Base-by-base conservation (phyloP, 2,329 filamentous ascomycete species). In the Aquanectria penicillioides region DNA sequence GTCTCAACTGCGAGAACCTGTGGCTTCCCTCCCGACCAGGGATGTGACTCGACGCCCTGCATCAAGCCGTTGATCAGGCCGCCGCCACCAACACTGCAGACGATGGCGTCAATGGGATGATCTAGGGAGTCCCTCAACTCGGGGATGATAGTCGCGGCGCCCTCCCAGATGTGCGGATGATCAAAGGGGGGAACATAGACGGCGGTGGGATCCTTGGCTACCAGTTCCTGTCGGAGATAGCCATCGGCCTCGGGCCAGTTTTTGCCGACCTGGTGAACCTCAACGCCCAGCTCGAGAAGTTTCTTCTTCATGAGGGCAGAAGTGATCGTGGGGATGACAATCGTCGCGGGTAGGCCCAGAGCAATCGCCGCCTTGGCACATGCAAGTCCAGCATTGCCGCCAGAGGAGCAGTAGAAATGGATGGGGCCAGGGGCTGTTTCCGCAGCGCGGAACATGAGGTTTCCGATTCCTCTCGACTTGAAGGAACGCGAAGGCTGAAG, bases 401-500 rank as follows among this genome's bases (percentile, higher is more conserved):
- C 92, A 3, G 87, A 91, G 11, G 89, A 90, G 70, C 86, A 90
- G 79, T 92, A 95, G 82, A 95, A 94, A 78, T 91, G 90, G 2
- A 82, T 77, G 6, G 73, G 64, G 18, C 72, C 68, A 2, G 68
- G 68, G 54, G 69, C 61, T 5, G 64, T 57, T 61, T 78, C 67
- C 63, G 75, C 70, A 54, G 76, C 74, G 49, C 71, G 71, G 55
- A 79, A 77, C 71, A 93, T 88, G 72, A 91, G 83, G 74, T 91
- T 86, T 46, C 91, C 91, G 61, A 94, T 86, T 25, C 90, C 91
- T 65, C 87, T 84, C 41, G 91, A 94, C 75, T 96, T 95, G 86
- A 96, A 97, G 33, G 91, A 94, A 63, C 91, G 91, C 18, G 89
- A 90, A 5, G 92, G 93, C 71, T 97, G 93, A 52, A 93, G 85